Base-by-base conservation (phyloP, 768 basidiomycete genomes). In the Hygrocybe punicea region DNA sequence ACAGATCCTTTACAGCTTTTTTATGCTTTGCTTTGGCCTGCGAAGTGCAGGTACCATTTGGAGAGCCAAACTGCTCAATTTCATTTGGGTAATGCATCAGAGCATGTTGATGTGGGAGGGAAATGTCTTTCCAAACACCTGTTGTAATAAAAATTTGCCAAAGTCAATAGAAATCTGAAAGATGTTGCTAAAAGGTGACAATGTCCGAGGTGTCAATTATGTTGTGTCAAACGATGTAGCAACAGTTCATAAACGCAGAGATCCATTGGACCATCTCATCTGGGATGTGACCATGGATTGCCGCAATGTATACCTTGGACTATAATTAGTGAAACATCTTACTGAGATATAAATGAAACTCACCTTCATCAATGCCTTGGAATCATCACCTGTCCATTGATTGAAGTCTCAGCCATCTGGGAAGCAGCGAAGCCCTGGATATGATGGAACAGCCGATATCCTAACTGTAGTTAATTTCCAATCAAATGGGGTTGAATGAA, bases 11-110 rank as follows among this genome's bases (percentile, higher is more conserved):
- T 19, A 74, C 66, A 19, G 69, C 72, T 7, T 49, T 63, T 36
- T 71, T 72, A 51, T 71, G 72, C 10, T 67, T 68, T 3, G 65
- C 67, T 51, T 73, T 69, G 1, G 69, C 71, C 19, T 70, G 71
- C 10, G 70, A 70, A 0, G 69, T 68, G 35, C 69, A 71, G 0
- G 69, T 46, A 35, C 69, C 70, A 62, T 69, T 68, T 1, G 63
- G 68, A 8, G 66, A 56, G 1, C 65, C 65, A 56, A 66, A 70
- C 2, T 9, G 10, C 36, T n/a, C 10, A n/a, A 39, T 39, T 9
- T 9, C 10, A 39, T 9, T n/a, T 39, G 36, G 36, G n/a, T 39
- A 39, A n/a, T 39, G 36, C 36, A n/a, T 9, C 36, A 39, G 36
- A 9, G 36, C 9, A n/a, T 39, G 36, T 39, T 39, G 36, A 9